Evolutionary conservation across 768 basidiomycete genomes (phyloP).

Genomic region (Sarcomyxa edulis): DNA sequence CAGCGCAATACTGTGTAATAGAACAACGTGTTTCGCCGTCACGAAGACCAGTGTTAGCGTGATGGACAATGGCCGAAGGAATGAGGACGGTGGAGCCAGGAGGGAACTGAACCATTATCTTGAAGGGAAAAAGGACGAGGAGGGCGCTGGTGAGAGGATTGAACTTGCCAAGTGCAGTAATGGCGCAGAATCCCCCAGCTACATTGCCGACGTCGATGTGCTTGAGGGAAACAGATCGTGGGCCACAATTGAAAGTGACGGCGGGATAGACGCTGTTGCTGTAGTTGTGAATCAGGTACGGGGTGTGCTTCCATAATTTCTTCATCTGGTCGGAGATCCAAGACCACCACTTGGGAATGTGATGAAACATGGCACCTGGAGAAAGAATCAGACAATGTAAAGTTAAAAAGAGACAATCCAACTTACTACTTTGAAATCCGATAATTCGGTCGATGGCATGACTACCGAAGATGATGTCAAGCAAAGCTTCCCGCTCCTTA

Average conservation of each 20-base stretch:
- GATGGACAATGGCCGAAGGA: constrained; percentile 14
- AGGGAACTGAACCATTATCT: constrained; percentile 14
- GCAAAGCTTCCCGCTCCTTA: too few relatives aligned
- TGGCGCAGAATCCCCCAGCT: constrained; percentile 8
- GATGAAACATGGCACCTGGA: too few relatives aligned
- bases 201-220: constrained; percentile 8
- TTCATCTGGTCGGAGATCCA: too few relatives aligned
- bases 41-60: too few relatives aligned
- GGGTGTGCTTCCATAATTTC: too few relatives aligned
- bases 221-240: not conserved
- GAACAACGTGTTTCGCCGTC: too few relatives aligned
- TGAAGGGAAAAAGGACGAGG: constrained; percentile 14
- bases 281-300: constrained; percentile 4
- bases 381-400: too few relatives aligned
- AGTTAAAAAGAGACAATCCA: too few relatives aligned
- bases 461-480: too few relatives aligned
- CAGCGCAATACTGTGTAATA: constrained; percentile 17
- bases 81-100: constrained; percentile 15
- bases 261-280: constrained; percentile 2
- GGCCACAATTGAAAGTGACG: constrained; percentile 8
- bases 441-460: too few relatives aligned
- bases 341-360: too few relatives aligned
- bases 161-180: constrained; percentile 10
- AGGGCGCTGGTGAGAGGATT: constrained; percentile 13
- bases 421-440: too few relatives aligned